Percentiles rank a stretch among this genome's conserved stretches.
These are phyloP conservation scores for Kalanchoe fedtschenkoi DNA, from an alignment of 164 flowering plant genomes.

Conservation along the genomic window DNA sequence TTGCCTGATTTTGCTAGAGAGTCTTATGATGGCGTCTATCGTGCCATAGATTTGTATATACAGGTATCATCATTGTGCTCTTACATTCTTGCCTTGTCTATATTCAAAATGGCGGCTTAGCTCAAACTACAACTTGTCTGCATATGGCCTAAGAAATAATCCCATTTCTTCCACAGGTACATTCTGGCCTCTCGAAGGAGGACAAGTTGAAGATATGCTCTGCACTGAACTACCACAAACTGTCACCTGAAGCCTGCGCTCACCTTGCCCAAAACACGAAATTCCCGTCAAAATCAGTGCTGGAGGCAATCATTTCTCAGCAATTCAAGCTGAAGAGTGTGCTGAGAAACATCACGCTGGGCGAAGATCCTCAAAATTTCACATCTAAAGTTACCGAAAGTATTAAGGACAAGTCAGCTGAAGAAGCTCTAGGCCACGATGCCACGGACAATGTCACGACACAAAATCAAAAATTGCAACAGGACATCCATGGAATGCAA, in stretches of 20 bases:
- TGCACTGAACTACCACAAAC: conserved; percentile 45
- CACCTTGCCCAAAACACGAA: conserved; percentile 35
- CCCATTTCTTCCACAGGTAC: conserved; percentile 32
- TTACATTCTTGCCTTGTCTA: background rate
- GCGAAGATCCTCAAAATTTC: conserved; percentile 6
- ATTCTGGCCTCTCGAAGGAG: conserved; percentile 39
- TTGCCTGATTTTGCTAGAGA: conserved; percentile 70
- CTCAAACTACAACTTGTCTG: background rate
- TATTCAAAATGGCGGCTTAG: background rate
- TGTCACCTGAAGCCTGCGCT: conserved; percentile 32
- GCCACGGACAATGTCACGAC: conserved; percentile 9
- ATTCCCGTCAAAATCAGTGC: conserved; percentile 32
- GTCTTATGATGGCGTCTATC: conserved; percentile 52
- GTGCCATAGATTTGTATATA: conserved; percentile 59
- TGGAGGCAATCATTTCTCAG: conserved; percentile 28
- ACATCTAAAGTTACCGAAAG: conserved; percentile 12
- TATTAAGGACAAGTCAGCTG: conserved; percentile 16
- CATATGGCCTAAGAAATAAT: background rate
- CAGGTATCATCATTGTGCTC: conserved; percentile 31
- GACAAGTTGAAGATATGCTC: conserved; percentile 33
- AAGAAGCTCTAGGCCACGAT: conserved; percentile 10
- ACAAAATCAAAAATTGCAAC: conserved; percentile 34
- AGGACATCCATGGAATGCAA: conserved; percentile 49
- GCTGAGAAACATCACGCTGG: conserved; percentile 16
- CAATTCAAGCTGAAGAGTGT: conserved; percentile 28